Evolutionary conservation across 306 rosid genomes (phyloP).

Genomic region (Medicago arabica): DNA sequence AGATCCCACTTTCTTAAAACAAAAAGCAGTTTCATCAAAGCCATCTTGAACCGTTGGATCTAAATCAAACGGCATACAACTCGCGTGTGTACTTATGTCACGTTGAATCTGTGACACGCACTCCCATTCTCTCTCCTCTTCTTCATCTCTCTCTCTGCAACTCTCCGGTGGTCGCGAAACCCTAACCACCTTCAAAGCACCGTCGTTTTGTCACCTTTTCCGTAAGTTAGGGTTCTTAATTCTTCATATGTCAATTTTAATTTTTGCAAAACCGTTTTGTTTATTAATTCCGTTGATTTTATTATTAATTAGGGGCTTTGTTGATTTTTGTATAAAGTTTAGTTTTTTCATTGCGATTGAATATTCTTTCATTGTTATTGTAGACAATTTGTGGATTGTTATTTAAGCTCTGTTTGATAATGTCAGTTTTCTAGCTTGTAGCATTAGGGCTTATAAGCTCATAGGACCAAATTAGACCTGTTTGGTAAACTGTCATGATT

Average conservation of each 20-base stretch:
- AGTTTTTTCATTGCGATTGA: neutral
- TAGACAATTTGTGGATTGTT: neutral
- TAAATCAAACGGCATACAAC: constrained; percentile 38
- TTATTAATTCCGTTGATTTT: neutral
- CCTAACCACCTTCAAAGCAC: constrained; percentile 44
- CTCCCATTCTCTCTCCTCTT: constrained; percentile 39
- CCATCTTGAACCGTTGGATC: constrained; percentile 31
- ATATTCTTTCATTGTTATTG: neutral
- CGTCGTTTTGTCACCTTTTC: constrained; percentile 37
- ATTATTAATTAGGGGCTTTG: neutral
- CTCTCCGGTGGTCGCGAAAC: constrained; percentile 43
- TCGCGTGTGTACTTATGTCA: constrained; percentile 55
- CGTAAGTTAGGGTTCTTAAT: constrained; percentile 40
- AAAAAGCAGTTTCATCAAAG: constrained; percentile 29
- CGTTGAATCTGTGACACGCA: constrained; percentile 54
- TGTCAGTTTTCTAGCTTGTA: too few relatives aligned
- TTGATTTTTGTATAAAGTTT: neutral
- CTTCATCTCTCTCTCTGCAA: constrained; percentile 38
- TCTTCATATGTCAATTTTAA: constrained; percentile 18
- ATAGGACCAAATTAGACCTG: too few relatives aligned
- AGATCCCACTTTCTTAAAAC: constrained; percentile 42
- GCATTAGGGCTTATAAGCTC: too few relatives aligned
- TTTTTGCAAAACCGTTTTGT: neutral
- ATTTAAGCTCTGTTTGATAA: neutral
- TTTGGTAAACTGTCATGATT: too few relatives aligned